Base-by-base conservation (phyloP, 495 filamentous ascomycete genomes). In the Pseudoneurospora amorphoporcata region DNA sequence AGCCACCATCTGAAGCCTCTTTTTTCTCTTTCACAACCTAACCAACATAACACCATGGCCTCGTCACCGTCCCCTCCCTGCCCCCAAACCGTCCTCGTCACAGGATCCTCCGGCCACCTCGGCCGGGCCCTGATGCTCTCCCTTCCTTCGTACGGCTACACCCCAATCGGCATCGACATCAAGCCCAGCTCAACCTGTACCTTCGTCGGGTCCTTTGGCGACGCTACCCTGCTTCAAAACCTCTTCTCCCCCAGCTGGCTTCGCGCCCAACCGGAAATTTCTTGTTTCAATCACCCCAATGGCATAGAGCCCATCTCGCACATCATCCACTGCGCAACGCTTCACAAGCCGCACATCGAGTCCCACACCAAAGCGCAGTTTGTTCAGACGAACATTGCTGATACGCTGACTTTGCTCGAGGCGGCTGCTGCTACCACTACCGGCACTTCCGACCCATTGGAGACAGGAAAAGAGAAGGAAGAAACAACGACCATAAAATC, bases 101-200 rank as follows among this genome's bases (percentile, higher is more conserved):
- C 77, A n/a, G 79, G 79, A 68, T 79, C 77, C 17, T 73, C 79
- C 19, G 79, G 79, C 70, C 79, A 81, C 35, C 74, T 81, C 10
- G 77, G 79, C 74, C 74, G 61, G 0, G 79, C 79, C 43, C 75
- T 81, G 4, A 78, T 81, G 76, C 72, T 79, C 29, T 40, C 72
- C 32, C 71, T 79, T 7, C 73, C 77, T 2, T 19, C 71, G 0
- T 72, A 72, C 65, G 79, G 79, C 70, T 76, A 76, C 72, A 68
- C 5, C 1, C 76, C 79, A 3, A 41, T 78, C 14, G 77, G 79
- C 39, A 75, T 81, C 70, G 79, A 80, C 71, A 78, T 79, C 69
- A 71, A 74, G 7, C 16, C 77, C 42, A 74, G 72, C 43, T n/a
- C 47, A 3, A 79, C 76, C 3, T 77, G 77, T 41, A 74, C 74